Percentiles rank a stretch among this genome's conserved stretches.
These are phyloP conservation scores for Coprinopsis sp. DNA, from an alignment of 768 basidiomycete genomes.

Conservation along the genomic window DNA sequence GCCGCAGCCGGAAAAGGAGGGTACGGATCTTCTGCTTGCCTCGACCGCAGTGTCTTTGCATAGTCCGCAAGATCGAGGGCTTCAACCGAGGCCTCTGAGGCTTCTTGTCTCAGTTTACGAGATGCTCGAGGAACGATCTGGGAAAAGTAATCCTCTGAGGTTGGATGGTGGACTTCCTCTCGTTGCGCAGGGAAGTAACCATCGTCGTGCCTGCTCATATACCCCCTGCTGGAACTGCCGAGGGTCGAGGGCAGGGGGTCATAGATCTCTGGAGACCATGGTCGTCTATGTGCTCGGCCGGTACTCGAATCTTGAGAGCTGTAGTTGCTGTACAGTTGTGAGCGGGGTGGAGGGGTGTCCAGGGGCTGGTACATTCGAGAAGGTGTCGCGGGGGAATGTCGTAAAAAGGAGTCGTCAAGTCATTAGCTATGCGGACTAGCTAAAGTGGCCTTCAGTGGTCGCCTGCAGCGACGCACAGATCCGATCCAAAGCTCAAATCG, in stretches of 20 bases:
- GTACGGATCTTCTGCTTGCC: slow-evolving; percentile 31
- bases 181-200: no score
- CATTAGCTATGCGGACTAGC: slow-evolving; percentile 1
- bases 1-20: slow-evolving; percentile 21
- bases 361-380: slow-evolving; percentile 43
- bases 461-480: no score
- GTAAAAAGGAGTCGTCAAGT: neutral
- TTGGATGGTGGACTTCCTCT: slow-evolving; percentile 16
- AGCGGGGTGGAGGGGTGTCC: slow-evolving; percentile 46
- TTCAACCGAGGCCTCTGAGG: slow-evolving; percentile 63
- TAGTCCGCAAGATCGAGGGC: slow-evolving; percentile 74
- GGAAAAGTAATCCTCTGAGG: slow-evolving; percentile 16
- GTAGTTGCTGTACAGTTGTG: slow-evolving; percentile 39
- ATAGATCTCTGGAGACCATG: slow-evolving; percentile 62
- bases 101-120: slow-evolving; percentile 31
- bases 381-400: slow-evolving; percentile 7
- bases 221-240: no score
- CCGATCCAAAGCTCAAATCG: no score
- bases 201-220: no score
- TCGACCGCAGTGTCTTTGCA: slow-evolving; percentile 42
- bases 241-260: slow-evolving; percentile 34
- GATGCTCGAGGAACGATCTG: slow-evolving; percentile 18
- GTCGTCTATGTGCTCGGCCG: slow-evolving; percentile 28
- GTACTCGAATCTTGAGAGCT: neutral
- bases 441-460: neutral